Conservation (phyloP, 2,329 filamentous ascomycete species). For the Onygena corvina region DNA sequence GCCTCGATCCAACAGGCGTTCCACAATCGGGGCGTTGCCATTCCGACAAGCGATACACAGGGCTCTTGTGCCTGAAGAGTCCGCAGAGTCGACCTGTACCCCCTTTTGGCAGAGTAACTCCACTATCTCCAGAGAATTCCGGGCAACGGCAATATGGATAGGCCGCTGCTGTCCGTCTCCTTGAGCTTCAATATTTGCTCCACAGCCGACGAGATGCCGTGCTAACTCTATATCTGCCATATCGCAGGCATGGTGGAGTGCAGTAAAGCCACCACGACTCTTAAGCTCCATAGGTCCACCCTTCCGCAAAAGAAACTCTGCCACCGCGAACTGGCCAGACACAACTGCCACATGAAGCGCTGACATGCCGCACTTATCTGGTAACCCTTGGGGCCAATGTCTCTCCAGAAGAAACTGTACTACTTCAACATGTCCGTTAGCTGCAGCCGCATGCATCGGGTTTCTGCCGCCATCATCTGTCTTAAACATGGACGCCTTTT, state of each 20-base stretch:
- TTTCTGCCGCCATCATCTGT: conserved; percentile 28
- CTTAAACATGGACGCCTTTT: conserved; percentile 21
- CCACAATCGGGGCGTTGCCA: conserved; percentile 26
- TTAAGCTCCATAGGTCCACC: conserved; percentile 21
- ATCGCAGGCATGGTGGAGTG: conserved; percentile 31
- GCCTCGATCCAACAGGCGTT: conserved; percentile 25
- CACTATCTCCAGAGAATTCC: conserved; percentile 23
- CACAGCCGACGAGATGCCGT: conserved; percentile 24
- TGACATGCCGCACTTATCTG: conserved; percentile 25
- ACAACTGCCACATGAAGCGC: conserved; percentile 29
- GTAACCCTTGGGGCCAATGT: conserved; percentile 20
- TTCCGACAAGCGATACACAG: conserved; percentile 27
- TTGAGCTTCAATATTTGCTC: conserved; percentile 27
- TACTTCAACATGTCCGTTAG: conserved; percentile 29
- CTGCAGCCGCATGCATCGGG: conserved; percentile 30
- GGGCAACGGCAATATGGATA: conserved; percentile 25
- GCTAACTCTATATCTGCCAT: conserved; percentile 23
- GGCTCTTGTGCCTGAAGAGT: conserved; percentile 24
- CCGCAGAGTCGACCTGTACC: conserved; percentile 23
- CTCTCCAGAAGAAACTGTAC: conserved; percentile 25
- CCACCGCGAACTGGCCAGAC: conserved; percentile 27
- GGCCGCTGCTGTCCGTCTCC: conserved; percentile 21
- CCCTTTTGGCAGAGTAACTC: conserved; percentile 24
- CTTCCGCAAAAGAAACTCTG: conserved; percentile 28
- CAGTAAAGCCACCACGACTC: conserved; percentile 22